Evolutionary conservation across 2,329 filamentous ascomycete species (phyloP).

Genomic region (Calonectria naviculata): DNA sequence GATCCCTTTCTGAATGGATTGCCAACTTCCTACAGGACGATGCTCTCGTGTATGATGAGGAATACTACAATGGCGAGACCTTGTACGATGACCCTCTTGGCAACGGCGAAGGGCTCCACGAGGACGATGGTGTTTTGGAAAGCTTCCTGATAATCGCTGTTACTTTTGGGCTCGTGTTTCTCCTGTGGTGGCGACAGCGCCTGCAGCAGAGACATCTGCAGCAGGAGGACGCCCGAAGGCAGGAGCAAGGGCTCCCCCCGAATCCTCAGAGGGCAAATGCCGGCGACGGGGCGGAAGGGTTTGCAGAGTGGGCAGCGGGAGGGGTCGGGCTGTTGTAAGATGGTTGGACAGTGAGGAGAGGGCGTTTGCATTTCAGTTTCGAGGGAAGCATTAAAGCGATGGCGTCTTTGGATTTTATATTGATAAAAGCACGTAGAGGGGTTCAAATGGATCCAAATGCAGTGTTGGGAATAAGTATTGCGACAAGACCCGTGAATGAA

Average conservation of each 20-base stretch:
- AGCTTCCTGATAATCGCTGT: constrained; percentile 85
- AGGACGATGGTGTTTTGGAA: constrained; percentile 81
- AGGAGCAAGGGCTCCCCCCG: constrained; percentile 45
- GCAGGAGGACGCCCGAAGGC: constrained; percentile 45
- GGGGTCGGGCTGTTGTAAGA: constrained; percentile 45
- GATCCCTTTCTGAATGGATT: constrained; percentile 88
- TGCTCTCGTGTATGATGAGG: constrained; percentile 73
- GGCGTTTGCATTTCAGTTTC: constrained; percentile 31
- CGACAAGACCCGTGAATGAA: neutral
- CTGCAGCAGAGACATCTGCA: constrained; percentile 68
- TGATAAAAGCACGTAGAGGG: constrained; percentile 16
- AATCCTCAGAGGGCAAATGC: constrained; percentile 37
- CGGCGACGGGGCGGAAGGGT: constrained; percentile 38
- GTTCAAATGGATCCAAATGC: neutral
- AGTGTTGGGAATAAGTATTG: neutral
- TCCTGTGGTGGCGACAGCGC: constrained; percentile 85
- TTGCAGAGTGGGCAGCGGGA: constrained; percentile 50
- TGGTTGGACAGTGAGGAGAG: constrained; percentile 1
- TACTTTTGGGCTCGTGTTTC: constrained; percentile 76
- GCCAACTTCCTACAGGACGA: constrained; percentile 83
- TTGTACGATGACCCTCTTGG: constrained; percentile 66
- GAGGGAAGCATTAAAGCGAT: constrained; percentile 40
- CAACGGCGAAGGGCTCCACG: constrained; percentile 72
- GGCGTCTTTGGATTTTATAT: constrained; percentile 41
- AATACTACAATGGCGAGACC: constrained; percentile 63